phyloP scores from a whole-genome alignment of 2,329 filamentous ascomycete species.

The Chaetomiaceae sp. region DNA sequence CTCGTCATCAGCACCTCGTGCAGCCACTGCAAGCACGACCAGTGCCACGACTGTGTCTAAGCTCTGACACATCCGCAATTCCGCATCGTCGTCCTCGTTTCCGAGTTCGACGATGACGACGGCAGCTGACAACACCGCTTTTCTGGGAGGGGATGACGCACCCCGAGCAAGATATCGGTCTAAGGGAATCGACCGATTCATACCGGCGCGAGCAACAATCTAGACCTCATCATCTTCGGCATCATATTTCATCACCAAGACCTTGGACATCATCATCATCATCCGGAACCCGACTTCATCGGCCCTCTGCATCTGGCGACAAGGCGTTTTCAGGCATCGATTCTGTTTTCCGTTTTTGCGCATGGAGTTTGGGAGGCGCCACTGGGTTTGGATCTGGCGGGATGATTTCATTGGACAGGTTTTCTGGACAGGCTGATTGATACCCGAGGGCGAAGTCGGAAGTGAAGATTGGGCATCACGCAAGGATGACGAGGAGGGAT shows the following conservation, averaged over 20 bases:
- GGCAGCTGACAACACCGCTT: too few relatives aligned
- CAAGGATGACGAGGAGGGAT: not conserved
- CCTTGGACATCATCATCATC: too few relatives aligned
- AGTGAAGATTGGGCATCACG: too few relatives aligned
- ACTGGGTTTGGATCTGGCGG: not conserved
- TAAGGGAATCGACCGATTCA: too few relatives aligned
- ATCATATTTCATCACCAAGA: too few relatives aligned
- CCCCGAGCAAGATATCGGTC: too few relatives aligned
- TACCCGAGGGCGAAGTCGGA: not conserved
- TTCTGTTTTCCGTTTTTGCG: not conserved
- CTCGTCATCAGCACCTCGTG: conserved; percentile 55
- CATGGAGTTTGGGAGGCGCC: not conserved
- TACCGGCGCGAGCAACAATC: too few relatives aligned
- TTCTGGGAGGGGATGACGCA: too few relatives aligned
- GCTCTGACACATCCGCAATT: too few relatives aligned
- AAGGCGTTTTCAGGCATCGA: not conserved
- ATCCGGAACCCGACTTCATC: too few relatives aligned
- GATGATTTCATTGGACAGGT: not conserved
- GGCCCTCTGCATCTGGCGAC: not conserved
- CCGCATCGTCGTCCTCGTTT: too few relatives aligned
- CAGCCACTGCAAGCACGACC: conserved; percentile 46
- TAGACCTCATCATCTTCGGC: too few relatives aligned
- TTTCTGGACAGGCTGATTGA: not conserved
- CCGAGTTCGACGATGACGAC: not conserved
- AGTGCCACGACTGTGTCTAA: conserved; percentile 45